Conservation (phyloP, 2,329 filamentous ascomycete genomes). For the Paracorniculantispora psalliotae region DNA sequence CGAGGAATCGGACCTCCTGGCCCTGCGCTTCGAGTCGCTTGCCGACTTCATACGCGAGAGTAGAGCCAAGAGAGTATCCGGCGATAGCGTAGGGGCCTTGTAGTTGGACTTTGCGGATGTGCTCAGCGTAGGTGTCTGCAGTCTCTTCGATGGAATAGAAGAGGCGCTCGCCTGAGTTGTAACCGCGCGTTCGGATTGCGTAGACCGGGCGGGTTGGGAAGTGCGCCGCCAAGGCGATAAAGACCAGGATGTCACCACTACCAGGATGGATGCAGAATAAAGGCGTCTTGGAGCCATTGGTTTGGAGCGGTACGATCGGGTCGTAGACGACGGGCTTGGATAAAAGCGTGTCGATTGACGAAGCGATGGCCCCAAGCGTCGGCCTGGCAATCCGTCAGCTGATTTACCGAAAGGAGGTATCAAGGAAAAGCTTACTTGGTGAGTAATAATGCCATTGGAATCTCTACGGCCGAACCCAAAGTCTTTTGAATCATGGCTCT, state of each 20-base stretch:
- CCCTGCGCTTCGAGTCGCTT: constrained; percentile 38
- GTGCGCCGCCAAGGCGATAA: constrained; percentile 32
- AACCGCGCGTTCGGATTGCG: constrained; percentile 40
- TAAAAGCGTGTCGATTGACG: no score
- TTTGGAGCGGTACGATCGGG: constrained; percentile 32
- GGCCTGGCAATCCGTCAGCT: no score
- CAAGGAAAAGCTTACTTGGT: no score
- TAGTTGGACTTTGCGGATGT: constrained; percentile 40
- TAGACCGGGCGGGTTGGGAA: constrained; percentile 42
- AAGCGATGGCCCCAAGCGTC: no score
- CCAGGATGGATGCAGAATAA: constrained; percentile 39
- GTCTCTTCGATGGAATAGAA: constrained; percentile 37
- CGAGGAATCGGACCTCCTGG: constrained; percentile 39
- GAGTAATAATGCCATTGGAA: no score
- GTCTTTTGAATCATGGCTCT: no score
- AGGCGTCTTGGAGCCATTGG: constrained; percentile 28
- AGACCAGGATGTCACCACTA: constrained; percentile 38
- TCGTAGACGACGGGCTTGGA: no score
- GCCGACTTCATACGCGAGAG: constrained; percentile 45
- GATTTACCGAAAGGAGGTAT: no score
- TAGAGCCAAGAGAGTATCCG: constrained; percentile 47
- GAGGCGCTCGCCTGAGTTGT: constrained; percentile 29
- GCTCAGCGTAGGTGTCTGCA: constrained; percentile 33
- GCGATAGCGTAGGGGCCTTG: constrained; percentile 46
- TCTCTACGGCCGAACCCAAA: no score